Conservation (phyloP, 164 flowering plant species). For the Amborella trichopoda region DNA sequence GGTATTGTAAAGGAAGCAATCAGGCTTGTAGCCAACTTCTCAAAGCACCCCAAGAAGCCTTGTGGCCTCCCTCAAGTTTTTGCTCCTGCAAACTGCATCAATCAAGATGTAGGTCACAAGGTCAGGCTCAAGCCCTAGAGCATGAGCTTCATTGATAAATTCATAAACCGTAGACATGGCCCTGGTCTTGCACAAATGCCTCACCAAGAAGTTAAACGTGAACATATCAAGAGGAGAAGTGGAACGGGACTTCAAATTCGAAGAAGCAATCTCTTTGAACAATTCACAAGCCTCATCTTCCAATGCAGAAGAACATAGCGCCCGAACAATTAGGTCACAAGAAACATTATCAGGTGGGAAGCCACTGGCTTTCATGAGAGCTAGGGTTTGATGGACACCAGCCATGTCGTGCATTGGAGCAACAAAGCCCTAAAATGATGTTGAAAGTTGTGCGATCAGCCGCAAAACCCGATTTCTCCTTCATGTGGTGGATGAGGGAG, state of each 20-base stretch:
- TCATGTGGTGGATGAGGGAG: slow-evolving; percentile 47
- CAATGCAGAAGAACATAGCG: slow-evolving; percentile 42
- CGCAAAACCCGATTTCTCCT: slow-evolving; percentile 32
- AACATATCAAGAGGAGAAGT: slow-evolving; percentile 34
- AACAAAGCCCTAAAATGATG: slow-evolving; percentile 39
- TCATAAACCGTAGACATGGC: slow-evolving; percentile 36
- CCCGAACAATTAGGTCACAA: slow-evolving; percentile 49
- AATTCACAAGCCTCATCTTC: slow-evolving; percentile 44
- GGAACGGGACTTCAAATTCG: slow-evolving; percentile 11
- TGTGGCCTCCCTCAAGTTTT: slow-evolving; percentile 67
- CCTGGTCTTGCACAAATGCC: slow-evolving; percentile 46
- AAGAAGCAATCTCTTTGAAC: slow-evolving; percentile 30
- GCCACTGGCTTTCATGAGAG: slow-evolving; percentile 50
- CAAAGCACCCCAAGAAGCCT: slow-evolving; percentile 39
- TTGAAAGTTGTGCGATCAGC: slow-evolving; percentile 64
- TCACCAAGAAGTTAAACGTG: slow-evolving; percentile 69
- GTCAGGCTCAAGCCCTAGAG: slow-evolving; percentile 37
- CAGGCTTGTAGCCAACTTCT: slow-evolving; percentile 67
- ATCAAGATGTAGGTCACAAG: slow-evolving; percentile 80
- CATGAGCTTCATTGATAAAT: slow-evolving; percentile 43
- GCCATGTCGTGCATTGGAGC: slow-evolving; percentile 21
- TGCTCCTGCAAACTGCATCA: slow-evolving; percentile 64
- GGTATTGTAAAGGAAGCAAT: slow-evolving; percentile 76
- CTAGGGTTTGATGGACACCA: slow-evolving; percentile 25
- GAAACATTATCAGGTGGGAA: slow-evolving; percentile 46